phyloP scores from a whole-genome alignment of 2,329 filamentous ascomycete genomes.

The Trichophyton equinum region DNA sequence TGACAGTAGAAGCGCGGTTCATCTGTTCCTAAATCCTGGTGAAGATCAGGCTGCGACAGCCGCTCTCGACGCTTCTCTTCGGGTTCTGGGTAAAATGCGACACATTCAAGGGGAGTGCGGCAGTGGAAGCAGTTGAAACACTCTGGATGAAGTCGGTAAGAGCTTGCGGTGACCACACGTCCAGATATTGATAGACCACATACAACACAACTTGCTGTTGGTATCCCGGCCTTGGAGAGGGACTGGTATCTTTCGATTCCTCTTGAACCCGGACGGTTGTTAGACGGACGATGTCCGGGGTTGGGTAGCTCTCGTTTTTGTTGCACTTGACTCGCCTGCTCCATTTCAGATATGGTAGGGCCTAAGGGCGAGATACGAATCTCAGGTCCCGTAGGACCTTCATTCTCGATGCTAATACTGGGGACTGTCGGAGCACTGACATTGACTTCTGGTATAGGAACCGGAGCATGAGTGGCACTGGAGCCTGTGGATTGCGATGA shows the following conservation, averaged over 20 bases:
- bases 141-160: constrained; percentile 76
- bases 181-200: constrained; percentile 78
- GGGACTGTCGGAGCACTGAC: constrained; percentile 29
- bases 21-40: constrained; percentile 46
- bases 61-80: constrained; percentile 57
- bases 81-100: constrained; percentile 93
- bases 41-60: constrained; percentile 50
- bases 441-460: constrained; percentile 38
- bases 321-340: constrained; percentile 6
- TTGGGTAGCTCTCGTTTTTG: constrained; percentile 15
- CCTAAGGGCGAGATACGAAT: constrained; percentile 21
- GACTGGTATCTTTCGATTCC: background rate
- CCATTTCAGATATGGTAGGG: constrained; percentile 28
- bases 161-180: constrained; percentile 73
- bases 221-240: constrained; percentile 23
- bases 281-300: constrained; percentile 7
- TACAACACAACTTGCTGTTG: constrained; percentile 67
- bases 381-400: constrained; percentile 16
- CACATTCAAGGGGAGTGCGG: constrained; percentile 75
- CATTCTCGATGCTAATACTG: constrained; percentile 22
- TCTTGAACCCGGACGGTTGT: background rate
- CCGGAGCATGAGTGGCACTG: constrained; percentile 8
- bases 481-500: constrained; percentile 7
- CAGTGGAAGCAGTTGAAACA: constrained; percentile 89
- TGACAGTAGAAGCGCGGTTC: constrained; percentile 75